Percentiles rank a stretch among this genome's conserved stretches.
These are phyloP conservation scores for Chamaenerion angustifolium DNA, from an alignment of 345 rosid genomes.

Conservation along the genomic window DNA sequence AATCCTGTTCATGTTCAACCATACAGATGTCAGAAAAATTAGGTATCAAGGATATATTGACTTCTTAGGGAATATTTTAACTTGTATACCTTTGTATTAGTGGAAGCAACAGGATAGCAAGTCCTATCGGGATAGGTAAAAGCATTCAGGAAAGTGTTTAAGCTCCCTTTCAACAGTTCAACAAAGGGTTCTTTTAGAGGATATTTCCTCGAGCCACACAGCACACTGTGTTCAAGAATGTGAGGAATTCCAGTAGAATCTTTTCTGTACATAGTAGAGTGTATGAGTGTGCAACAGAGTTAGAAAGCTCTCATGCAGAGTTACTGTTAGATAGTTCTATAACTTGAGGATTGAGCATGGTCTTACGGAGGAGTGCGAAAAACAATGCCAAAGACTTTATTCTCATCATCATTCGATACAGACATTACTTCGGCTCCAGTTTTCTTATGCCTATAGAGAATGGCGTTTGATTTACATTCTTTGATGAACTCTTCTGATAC, in stretches of 20 bases:
- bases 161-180: conserved; percentile 84
- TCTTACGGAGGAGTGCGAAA: conserved; percentile 91
- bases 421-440: conserved; percentile 91
- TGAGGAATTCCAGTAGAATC: conserved; percentile 98
- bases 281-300: not conserved
- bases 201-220: conserved; percentile 93
- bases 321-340: too few species aligned
- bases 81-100: conserved; percentile 60
- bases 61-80: too few species aligned
- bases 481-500: conserved; percentile 72
- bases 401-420: conserved; percentile 79
- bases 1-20: conserved; percentile 40
- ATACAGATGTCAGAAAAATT: conserved; percentile 7
- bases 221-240: conserved; percentile 89
- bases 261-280: conserved; percentile 34
- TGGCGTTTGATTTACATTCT: conserved; percentile 83
- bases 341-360: too few species aligned
- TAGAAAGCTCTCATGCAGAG: not conserved
- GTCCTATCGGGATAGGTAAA: conserved; percentile 97
- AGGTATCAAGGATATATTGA: not conserved
- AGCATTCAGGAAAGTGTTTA: conserved; percentile 87
- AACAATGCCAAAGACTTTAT: conserved; percentile 77
- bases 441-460: conserved; percentile 77
- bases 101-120: conserved; percentile 96
- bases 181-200: conserved; percentile 97